Percentiles rank a stretch among this genome's conserved stretches.
These are phyloP conservation scores for Chlamydomonas sp. DNA, from an alignment of 139 green algal genomes.

Conservation along the genomic window DNA sequence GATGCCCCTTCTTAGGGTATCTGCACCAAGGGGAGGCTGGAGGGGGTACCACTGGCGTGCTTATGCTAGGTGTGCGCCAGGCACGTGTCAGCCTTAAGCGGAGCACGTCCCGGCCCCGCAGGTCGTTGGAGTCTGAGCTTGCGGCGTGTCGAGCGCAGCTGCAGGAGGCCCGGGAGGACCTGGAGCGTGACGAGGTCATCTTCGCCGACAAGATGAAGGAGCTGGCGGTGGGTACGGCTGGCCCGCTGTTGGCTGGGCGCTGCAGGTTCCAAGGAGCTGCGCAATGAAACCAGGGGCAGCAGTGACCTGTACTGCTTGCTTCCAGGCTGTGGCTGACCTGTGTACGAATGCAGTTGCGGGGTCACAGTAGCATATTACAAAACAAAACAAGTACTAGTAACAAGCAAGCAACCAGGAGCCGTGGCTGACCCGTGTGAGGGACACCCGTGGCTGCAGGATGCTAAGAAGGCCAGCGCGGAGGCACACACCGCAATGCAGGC, in stretches of 20 bases:
- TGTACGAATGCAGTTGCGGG: too few species aligned
- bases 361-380: too few species aligned
- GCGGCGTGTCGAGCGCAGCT: slow-evolving; percentile 18
- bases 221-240: slow-evolving; percentile 9
- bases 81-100: background rate
- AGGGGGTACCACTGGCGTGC: too few species aligned
- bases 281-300: too few species aligned
- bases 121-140: slow-evolving; percentile 25
- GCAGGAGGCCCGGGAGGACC: slow-evolving; percentile 60
- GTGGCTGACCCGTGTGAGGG: background rate
- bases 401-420: too few species aligned
- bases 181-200: slow-evolving; percentile 67
- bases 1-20: too few species aligned
- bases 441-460: background rate
- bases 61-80: background rate
- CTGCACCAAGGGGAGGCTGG: too few species aligned
- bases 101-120: background rate
- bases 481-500: background rate
- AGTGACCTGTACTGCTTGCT: too few species aligned
- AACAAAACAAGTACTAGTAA: too few species aligned
- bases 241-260: too few species aligned
- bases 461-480: background rate
- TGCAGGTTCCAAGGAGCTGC: too few species aligned
- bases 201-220: slow-evolving; percentile 68
- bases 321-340: too few species aligned